phyloP scores from a whole-genome alignment of 495 filamentous ascomycete genomes.

The Aspergillus avenaceus region DNA sequence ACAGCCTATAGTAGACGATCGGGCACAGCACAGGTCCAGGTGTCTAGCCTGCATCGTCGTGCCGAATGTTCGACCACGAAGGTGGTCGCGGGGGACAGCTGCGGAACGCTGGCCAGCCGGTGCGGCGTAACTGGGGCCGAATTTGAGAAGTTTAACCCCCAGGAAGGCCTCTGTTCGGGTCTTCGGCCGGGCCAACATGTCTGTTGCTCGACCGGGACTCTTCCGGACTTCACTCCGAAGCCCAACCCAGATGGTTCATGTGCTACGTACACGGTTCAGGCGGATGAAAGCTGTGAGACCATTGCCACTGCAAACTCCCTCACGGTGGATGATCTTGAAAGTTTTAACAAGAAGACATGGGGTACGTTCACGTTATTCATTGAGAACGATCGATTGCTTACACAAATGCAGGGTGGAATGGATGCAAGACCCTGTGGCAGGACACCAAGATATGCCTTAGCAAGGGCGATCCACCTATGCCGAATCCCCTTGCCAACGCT shows the following conservation, averaged over 20 bases:
- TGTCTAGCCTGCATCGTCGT: not conserved
- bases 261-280: conserved; percentile 23
- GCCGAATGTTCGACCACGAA: conserved; percentile 16
- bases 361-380: no score
- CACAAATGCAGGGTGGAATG: no score
- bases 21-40: no score
- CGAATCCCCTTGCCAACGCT: conserved; percentile 23
- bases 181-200: conserved; percentile 32
- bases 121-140: conserved; percentile 36
- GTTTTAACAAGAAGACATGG: conserved; percentile 36
- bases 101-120: conserved; percentile 27
- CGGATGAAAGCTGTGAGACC: conserved; percentile 24
- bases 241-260: conserved; percentile 40
- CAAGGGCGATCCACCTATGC: conserved; percentile 40
- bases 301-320: conserved; percentile 25
- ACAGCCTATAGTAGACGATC: no score
- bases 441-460: conserved; percentile 43
- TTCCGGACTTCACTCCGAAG: conserved; percentile 35
- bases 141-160: conserved; percentile 40
- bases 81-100: conserved; percentile 29
- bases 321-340: conserved; percentile 21
- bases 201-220: conserved; percentile 42
- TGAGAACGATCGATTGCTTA: no score
- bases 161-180: conserved; percentile 29
- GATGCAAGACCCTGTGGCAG: conserved; percentile 29